phyloP scores from a whole-genome alignment of 148 eudicot species.

The Rhododendron kiyosumense region DNA sequence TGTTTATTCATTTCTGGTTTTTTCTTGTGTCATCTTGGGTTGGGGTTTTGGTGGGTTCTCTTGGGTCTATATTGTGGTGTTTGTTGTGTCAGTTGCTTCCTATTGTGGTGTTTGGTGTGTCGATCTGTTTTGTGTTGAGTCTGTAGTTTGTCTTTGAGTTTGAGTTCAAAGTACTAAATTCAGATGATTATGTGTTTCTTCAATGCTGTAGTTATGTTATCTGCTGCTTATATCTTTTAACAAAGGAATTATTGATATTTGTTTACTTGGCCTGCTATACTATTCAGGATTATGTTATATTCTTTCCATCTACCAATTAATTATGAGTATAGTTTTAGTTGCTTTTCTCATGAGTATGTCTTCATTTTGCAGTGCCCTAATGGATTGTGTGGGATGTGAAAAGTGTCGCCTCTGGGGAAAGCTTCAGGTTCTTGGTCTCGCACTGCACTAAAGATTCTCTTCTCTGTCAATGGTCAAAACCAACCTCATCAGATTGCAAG shows the following conservation, averaged over 20 bases:
- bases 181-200: not conserved
- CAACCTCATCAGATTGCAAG: slow-evolving; percentile 50
- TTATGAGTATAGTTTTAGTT: not conserved
- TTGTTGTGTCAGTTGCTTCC: too few relatives aligned
- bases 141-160: too few relatives aligned
- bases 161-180: not conserved
- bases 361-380: slow-evolving; percentile 33
- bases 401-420: slow-evolving; percentile 78
- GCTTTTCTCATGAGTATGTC: not conserved
- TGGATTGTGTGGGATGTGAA: too few relatives aligned
- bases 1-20: too few relatives aligned
- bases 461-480: slow-evolving; percentile 52
- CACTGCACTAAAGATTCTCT: slow-evolving; percentile 88
- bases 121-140: too few relatives aligned
- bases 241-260: not conserved
- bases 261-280: not conserved
- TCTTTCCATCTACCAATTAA: not conserved
- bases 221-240: not conserved
- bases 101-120: too few relatives aligned
- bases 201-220: not conserved
- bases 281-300: not conserved
- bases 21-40: too few relatives aligned
- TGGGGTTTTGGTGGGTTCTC: too few relatives aligned
- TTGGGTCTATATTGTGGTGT: too few relatives aligned
- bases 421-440: slow-evolving; percentile 92